Evolutionary conservation across 1,139 yeast species (phyloP), one percentile per base, ranked within the genome.

Genomic region (Pichia sp.): DNA sequence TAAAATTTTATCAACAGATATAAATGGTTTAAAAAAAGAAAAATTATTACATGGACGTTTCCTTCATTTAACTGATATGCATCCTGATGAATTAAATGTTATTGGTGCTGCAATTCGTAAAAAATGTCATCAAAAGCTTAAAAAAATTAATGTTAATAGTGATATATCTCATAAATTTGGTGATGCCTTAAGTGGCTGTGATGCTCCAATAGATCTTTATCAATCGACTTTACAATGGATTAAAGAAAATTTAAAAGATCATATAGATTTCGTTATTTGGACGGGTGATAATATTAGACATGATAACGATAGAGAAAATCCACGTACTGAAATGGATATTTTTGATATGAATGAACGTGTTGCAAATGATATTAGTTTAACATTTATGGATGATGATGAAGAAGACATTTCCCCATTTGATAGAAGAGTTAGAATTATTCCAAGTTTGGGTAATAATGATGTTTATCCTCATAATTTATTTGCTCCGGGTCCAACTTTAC

Each of bases 271-370:
- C 60, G 81, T 87, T 29, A 74, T 87, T 20, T 87, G 96, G 96
- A 86, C 95, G 0, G 96, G 96, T 30, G 96, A 87, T 64, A 87
- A 86, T 56, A 78, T 85, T 37, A 72, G 96, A 46, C 96, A 87
- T 61, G 96, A 87, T 61, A 83, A 82, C 57, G 96, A 87, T 63
- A 69, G 94, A 58, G 60, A 64, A 34, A 65, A 65, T 57, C 95
- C 95, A 3, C 74, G 95, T 65, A 78, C 86, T 2, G 92, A 84
- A 56, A 58, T 61, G 49, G 76, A 79, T 49, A 87, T 87, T 41
- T 76, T 84, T 51, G 82, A 81, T 20, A 72, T 81, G 77, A 87
- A 87, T 59, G 71, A 74, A 51, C 56, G 69, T 32, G 76, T 85
- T n/a, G 73, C 87, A 12, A 67, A 70, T 29, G 56, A 69, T 49